Conservation (phyloP, 306 rosid species). For the Dryas octopetala region DNA sequence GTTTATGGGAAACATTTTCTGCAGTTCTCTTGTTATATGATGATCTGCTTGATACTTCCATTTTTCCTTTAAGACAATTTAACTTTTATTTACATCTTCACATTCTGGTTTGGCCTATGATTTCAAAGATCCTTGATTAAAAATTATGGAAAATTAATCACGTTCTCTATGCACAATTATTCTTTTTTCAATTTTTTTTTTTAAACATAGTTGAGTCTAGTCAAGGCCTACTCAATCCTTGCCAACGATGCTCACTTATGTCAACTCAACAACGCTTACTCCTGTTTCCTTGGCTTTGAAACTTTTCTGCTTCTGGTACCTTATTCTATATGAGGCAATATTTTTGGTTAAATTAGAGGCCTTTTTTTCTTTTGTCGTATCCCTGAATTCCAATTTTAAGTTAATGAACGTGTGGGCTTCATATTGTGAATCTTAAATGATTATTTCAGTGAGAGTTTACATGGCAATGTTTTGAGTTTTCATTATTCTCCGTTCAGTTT, state of each 20-base stretch:
- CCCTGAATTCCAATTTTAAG: neutral
- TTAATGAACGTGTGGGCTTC: neutral
- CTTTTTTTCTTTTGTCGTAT: neutral
- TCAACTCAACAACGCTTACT: neutral
- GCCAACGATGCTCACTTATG: neutral
- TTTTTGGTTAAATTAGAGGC: neutral
- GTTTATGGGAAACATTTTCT: conserved; percentile 27
- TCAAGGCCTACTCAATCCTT: neutral
- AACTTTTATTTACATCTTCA: neutral
- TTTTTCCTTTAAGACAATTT: neutral
- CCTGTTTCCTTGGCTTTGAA: neutral
- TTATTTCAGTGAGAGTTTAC: neutral
- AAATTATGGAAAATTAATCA: neutral
- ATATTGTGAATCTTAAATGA: neutral
- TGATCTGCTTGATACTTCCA: neutral
- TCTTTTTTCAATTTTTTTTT: neutral
- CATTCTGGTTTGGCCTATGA: neutral
- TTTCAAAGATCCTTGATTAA: neutral
- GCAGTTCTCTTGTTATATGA: conserved; percentile 9
- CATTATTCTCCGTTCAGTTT: conserved; percentile 16
- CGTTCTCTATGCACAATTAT: neutral
- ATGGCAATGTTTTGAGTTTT: neutral
- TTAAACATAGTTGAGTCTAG: neutral
- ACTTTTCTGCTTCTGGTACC: neutral
- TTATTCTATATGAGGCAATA: neutral